phyloP scores from a whole-genome alignment of 176 grass and related monocot species.

The Dendrocalamus sinicus region DNA sequence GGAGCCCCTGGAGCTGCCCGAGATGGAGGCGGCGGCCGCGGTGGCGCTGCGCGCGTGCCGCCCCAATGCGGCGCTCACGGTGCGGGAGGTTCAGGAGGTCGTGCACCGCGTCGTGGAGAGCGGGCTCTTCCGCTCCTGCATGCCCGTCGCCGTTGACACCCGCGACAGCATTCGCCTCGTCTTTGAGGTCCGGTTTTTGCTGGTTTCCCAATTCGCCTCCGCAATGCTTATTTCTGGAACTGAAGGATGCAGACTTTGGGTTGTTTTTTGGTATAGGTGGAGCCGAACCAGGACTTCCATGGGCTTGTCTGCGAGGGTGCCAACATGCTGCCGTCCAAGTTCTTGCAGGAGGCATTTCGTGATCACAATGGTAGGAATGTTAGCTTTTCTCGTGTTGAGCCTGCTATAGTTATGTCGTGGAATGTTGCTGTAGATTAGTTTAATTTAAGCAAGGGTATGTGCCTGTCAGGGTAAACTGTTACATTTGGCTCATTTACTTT shows the following conservation, averaged over 20 bases:
- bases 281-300: constrained; percentile 94
- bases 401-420: not conserved
- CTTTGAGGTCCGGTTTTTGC: constrained; percentile 59
- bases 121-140: constrained; percentile 76
- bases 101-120: constrained; percentile 88
- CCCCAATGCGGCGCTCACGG: constrained; percentile 87
- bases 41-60: constrained; percentile 73
- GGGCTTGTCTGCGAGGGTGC: constrained; percentile 91
- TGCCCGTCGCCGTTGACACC: constrained; percentile 93
- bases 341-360: constrained; percentile 78
- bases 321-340: constrained; percentile 90
- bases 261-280: constrained; percentile 65
- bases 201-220: not conserved
- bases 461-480: not conserved
- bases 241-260: not conserved
- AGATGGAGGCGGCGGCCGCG: constrained; percentile 72
- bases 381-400: not conserved
- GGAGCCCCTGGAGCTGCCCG: constrained; percentile 72
- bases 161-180: constrained; percentile 86
- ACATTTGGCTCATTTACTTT: constrained; percentile 30
- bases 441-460: not conserved
- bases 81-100: constrained; percentile 92
- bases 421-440: not conserved
- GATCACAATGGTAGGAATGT: constrained; percentile 65
- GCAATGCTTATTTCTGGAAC: constrained; percentile 7